Conservation (phyloP, 306 rosid genomes). For the Acmispon strigosus region DNA sequence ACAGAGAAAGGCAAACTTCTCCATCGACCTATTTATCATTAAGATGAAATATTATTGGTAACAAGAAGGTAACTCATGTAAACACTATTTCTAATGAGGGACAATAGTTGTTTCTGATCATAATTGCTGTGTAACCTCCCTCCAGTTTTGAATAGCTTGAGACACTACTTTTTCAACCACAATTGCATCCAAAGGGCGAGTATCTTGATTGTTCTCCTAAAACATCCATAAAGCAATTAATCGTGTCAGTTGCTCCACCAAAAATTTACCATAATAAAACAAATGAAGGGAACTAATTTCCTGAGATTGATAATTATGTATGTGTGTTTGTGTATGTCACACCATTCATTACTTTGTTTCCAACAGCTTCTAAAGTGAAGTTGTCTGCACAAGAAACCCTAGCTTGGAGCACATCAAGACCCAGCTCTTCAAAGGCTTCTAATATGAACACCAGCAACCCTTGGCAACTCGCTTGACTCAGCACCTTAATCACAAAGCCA, state of each 20-base stretch:
- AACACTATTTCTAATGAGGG: background rate
- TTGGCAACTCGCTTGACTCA: conserved; percentile 31
- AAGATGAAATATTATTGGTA: too few relatives aligned
- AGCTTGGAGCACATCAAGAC: conserved; percentile 61
- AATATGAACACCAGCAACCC: conserved; percentile 56
- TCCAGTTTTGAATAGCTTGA: conserved; percentile 60
- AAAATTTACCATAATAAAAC: background rate
- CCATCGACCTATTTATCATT: too few relatives aligned
- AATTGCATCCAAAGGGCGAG: conserved; percentile 25
- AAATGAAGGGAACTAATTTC: background rate
- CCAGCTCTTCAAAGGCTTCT: conserved; percentile 61
- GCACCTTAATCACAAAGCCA: conserved; percentile 45
- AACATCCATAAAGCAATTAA: background rate
- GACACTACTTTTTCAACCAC: conserved; percentile 38
- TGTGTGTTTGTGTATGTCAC: background rate
- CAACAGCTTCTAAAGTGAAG: conserved; percentile 48
- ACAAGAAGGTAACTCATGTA: background rate
- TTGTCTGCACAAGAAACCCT: conserved; percentile 57
- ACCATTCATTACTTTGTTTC: conserved; percentile 26
- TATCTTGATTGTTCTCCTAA: conserved; percentile 36
- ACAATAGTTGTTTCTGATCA: background rate
- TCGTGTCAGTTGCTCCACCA: background rate
- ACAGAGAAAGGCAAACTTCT: too few relatives aligned
- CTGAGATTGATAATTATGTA: background rate
- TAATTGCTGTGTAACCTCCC: conserved; percentile 19